Base-by-base conservation (phyloP, 2,329 filamentous ascomycete species). In the Colletotrichum liriopes region DNA sequence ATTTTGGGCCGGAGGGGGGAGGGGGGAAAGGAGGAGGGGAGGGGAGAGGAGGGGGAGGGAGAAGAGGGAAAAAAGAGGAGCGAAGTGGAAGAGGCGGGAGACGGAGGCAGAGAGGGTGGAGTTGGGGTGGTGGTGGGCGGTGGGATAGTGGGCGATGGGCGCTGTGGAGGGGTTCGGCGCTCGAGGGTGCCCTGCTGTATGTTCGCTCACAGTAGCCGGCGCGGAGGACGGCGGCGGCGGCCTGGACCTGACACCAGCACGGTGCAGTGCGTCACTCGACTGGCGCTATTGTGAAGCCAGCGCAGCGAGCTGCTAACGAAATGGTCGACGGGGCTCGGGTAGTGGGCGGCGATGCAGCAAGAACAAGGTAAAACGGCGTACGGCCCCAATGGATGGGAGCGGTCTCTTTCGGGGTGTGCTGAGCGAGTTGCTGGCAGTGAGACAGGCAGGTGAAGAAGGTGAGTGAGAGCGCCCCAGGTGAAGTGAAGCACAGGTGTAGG, bases 1-100 rank as follows among this genome's bases (percentile, higher is more conserved):
- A 78, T 77, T 37, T 71, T 73, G 72, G 32, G 61, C 26, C 35
- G 65, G 70, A 64, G 60, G 52, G n/a, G 51, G 56, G 35, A 47
- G 37, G 43, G 47, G 58, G 56, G 49, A 12, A 29, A 37, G 58
- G 18, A 43, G 60, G 52, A 43, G 39, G 45, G 43, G 41, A 20
- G 35, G 20, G 18, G 45, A 35, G 18, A 49, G 59, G 35, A 58
- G 43, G 23, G 37, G 52, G 35, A 49, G 52, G 54, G 26, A 11
- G 70, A 56, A 51, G 59, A 51, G 60, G 59, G 59, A 59, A 54
- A 47, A 41, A 45, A 60, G 62, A 62, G 60, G 61, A 58, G 66
- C 45, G 55, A 56, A 43, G 51, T 37, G 45, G 55, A 66, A 54
- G 51, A 64, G 26, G 60, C 47, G 49, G 65, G 39, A 61, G 26